Conservation (phyloP, 306 rosid species). For the Rubus parviflorus region DNA sequence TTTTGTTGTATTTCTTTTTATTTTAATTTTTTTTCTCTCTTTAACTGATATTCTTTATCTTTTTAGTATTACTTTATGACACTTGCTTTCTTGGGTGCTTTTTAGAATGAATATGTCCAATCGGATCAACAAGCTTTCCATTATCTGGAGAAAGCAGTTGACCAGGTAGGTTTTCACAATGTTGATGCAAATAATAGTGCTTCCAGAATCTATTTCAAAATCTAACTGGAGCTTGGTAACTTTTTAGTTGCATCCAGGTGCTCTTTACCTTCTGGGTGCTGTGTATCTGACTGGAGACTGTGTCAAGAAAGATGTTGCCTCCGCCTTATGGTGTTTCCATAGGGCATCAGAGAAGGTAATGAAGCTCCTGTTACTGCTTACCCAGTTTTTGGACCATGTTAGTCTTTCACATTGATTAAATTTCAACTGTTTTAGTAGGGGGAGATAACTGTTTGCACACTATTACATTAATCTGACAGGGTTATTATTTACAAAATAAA, state of each 20-base stretch:
- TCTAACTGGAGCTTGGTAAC: constrained; percentile 40
- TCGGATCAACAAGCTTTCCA: constrained; percentile 90
- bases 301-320: constrained; percentile 66
- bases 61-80: neutral
- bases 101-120: constrained; percentile 74
- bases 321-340: constrained; percentile 90
- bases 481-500: neutral
- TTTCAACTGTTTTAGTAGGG: neutral
- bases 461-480: neutral
- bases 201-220: constrained; percentile 21
- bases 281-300: constrained; percentile 91
- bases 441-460: neutral
- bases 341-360: constrained; percentile 91
- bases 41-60: too few species aligned
- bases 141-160: constrained; percentile 92
- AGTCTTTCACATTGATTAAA: neutral
- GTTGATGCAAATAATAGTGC: constrained; percentile 22
- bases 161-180: constrained; percentile 60
- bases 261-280: constrained; percentile 86
- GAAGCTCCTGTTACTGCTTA: neutral
- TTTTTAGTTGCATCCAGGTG: constrained; percentile 87
- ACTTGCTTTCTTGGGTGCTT: constrained; percentile 11
- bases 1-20: neutral
- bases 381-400: neutral
- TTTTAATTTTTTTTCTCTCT: neutral